phyloP scores from a whole-genome alignment of 1,284 basidiomycete genomes.

The Cryptococcus maquisensis region DNA sequence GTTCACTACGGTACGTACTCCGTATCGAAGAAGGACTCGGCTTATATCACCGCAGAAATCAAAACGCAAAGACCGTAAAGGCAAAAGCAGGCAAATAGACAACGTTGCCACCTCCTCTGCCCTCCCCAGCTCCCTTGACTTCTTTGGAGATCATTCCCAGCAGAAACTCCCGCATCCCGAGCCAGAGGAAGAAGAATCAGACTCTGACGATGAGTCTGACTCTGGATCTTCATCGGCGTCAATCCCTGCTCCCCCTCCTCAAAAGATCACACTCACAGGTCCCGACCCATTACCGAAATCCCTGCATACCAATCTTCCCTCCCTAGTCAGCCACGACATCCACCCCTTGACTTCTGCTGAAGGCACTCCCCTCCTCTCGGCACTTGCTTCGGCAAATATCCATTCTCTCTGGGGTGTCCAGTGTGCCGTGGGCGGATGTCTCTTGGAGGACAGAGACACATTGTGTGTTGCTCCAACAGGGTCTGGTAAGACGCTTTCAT shows the following conservation, averaged over 20 bases:
- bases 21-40: not conserved
- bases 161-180: conserved; percentile 49
- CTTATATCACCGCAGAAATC: not conserved
- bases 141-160: conserved; percentile 69
- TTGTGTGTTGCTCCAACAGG: conserved; percentile 91
- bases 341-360: conserved; percentile 35
- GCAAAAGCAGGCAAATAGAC: conserved; percentile 24
- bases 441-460: conserved; percentile 65
- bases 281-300: conserved; percentile 43
- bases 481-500: conserved; percentile 88
- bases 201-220: conserved; percentile 16
- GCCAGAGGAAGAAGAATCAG: conserved; percentile 28
- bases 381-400: conserved; percentile 24
- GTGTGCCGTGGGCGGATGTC: conserved; percentile 36
- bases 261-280: conserved; percentile 47
- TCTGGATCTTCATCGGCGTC: conserved; percentile 14
- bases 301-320: conserved; percentile 38
- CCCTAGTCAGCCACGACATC: conserved; percentile 26
- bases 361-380: conserved; percentile 24
- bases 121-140: conserved; percentile 75
- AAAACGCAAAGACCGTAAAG: conserved; percentile 48
- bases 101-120: conserved; percentile 12
- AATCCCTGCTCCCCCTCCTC: conserved; percentile 39
- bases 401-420: conserved; percentile 41
- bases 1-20: conserved; percentile 51